Evolutionary conservation across 163 green algal genomes (phyloP).

Genomic region (Scenedesmus sp.): DNA sequence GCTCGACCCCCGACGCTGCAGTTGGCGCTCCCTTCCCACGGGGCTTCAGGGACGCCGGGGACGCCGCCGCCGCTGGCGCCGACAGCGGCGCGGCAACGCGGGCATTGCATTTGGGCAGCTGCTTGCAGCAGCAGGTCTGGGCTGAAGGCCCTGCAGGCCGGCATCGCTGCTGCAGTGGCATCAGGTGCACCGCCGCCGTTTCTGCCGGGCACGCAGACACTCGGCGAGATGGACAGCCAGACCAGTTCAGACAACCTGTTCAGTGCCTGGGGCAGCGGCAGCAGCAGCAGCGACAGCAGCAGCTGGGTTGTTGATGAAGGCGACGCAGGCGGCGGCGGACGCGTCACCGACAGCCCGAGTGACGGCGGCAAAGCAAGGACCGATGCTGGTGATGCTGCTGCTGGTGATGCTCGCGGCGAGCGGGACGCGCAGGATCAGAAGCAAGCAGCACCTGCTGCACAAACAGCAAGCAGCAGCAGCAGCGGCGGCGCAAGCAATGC

Average conservation of each 20-base stretch:
- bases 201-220: background rate
- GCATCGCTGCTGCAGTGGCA: background rate
- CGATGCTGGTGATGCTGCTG: background rate
- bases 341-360: background rate
- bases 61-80: background rate
- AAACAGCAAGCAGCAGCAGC: background rate
- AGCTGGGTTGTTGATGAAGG: background rate
- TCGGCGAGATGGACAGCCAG: background rate
- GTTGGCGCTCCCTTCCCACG: background rate
- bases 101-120: background rate
- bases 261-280: background rate
- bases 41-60: background rate
- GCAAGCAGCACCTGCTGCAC: background rate
- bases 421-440: background rate
- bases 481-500: background rate
- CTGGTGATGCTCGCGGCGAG: background rate
- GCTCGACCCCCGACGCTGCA: background rate
- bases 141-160: background rate
- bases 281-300: conserved; percentile 15
- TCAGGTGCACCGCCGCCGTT: background rate
- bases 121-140: background rate
- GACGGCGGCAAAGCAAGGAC: background rate
- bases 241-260: background rate
- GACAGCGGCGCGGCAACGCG: background rate
- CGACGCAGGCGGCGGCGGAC: background rate